phyloP scores from a whole-genome alignment of 441 rosid species.

The Mallotus japonicus region DNA sequence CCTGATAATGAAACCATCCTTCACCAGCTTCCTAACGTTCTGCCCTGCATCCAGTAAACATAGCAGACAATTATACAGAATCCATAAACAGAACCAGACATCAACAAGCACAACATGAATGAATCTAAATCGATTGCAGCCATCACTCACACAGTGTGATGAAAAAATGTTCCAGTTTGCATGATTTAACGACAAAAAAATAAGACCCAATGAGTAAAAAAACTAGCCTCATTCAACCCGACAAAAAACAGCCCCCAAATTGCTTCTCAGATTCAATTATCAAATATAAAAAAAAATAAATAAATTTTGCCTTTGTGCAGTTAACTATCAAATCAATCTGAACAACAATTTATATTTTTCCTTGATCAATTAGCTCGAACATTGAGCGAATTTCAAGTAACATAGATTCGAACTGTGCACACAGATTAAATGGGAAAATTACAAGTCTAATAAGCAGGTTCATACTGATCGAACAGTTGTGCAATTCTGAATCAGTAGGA shows the following conservation, averaged over 20 bases:
- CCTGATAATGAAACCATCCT: conserved; percentile 93
- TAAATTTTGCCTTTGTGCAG: too few species aligned
- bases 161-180: neutral
- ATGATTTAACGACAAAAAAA: neutral
- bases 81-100: neutral
- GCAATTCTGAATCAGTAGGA: neutral
- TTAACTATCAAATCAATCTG: too few species aligned
- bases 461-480: neutral
- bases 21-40: conserved; percentile 87
- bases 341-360: too few species aligned
- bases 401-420: too few species aligned
- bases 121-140: neutral
- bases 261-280: neutral
- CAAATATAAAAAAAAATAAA: neutral
- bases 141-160: too few species aligned
- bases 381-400: neutral
- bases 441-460: neutral
- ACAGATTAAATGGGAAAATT: too few species aligned
- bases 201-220: neutral
- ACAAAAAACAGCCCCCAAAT: neutral
- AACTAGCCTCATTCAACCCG: neutral
- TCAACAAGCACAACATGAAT: neutral
- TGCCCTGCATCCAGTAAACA: conserved; percentile 50
- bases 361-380: neutral
- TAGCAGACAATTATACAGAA: neutral